phyloP scores from a whole-genome alignment of 163 green algal genomes.

The Chlorella variabilis region DNA sequence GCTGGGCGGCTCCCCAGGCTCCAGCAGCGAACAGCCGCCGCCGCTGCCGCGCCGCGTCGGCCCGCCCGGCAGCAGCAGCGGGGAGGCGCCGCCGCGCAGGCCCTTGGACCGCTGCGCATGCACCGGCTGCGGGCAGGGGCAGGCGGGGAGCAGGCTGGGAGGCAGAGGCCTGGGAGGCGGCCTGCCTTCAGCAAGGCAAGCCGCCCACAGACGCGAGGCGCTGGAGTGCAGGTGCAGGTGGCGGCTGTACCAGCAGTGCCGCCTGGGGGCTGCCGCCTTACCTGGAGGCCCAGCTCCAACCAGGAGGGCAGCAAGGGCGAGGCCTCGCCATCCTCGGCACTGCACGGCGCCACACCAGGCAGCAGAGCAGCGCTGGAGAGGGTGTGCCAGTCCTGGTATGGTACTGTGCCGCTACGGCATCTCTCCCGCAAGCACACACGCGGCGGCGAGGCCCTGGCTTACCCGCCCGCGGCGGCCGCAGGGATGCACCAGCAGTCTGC shows the following conservation, averaged over 20 bases:
- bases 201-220: too few species aligned
- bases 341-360: slow-evolving; percentile 19
- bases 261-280: neutral
- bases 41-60: neutral
- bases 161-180: too few species aligned
- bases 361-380: neutral
- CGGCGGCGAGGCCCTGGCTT: slow-evolving; percentile 3
- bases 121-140: slow-evolving; percentile 43
- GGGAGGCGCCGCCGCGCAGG: slow-evolving; percentile 58
- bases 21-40: slow-evolving; percentile 12
- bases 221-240: neutral
- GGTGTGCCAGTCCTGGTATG: neutral
- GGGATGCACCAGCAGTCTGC: slow-evolving; percentile 81
- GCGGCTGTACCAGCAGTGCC: neutral
- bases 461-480: slow-evolving; percentile 14
- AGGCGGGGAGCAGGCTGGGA: neutral
- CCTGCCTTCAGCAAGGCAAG: too few species aligned
- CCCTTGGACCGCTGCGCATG: slow-evolving; percentile 26
- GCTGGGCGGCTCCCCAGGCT: neutral
- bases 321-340: slow-evolving; percentile 46
- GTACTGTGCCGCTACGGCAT: too few species aligned
- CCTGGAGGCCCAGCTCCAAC: slow-evolving; percentile 72
- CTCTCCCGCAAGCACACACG: too few species aligned
- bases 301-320: slow-evolving; percentile 78
- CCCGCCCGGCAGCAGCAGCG: slow-evolving; percentile 54